These are phyloP conservation scores for Neofusicoccum kwambonambiense DNA, from an alignment of 2,329 filamentous ascomycete species.

Conservation along the genomic window DNA sequence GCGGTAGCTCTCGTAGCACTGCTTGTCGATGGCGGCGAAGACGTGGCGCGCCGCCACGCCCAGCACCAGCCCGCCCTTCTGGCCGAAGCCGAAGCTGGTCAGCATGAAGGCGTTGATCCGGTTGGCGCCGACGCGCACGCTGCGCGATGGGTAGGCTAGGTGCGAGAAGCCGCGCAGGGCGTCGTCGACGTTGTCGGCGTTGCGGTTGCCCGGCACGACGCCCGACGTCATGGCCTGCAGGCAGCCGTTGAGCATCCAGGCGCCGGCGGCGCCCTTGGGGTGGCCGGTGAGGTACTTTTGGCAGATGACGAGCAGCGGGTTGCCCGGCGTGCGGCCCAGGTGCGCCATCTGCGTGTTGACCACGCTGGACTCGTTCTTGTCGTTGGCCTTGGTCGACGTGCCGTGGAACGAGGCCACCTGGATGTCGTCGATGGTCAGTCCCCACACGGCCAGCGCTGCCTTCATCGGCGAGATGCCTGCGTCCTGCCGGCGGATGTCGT, in stretches of 20 bases:
- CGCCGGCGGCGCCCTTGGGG: slow-evolving; percentile 38
- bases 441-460: slow-evolving; percentile 35
- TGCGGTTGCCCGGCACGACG: slow-evolving; percentile 38
- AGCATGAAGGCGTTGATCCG: no score
- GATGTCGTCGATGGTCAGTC: slow-evolving; percentile 41
- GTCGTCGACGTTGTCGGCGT: slow-evolving; percentile 38
- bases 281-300: slow-evolving; percentile 44
- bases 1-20: no score
- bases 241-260: slow-evolving; percentile 41
- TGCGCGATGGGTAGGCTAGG: no score
- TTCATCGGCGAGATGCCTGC: no score
- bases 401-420: slow-evolving; percentile 40
- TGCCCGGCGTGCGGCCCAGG: slow-evolving; percentile 36
- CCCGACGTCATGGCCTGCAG: slow-evolving; percentile 37
- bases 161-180: slow-evolving; percentile 21
- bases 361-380: neutral
- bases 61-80: no score
- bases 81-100: no score
- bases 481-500: no score
- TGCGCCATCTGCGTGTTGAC: slow-evolving; percentile 30
- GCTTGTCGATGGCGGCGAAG: no score
- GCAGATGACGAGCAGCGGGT: slow-evolving; percentile 32
- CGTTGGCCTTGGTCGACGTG: slow-evolving; percentile 34
- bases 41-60: no score
- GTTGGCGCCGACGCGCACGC: no score